phyloP scores from a whole-genome alignment of 139 green algal species.

The Protoeuglena noctilucae region DNA sequence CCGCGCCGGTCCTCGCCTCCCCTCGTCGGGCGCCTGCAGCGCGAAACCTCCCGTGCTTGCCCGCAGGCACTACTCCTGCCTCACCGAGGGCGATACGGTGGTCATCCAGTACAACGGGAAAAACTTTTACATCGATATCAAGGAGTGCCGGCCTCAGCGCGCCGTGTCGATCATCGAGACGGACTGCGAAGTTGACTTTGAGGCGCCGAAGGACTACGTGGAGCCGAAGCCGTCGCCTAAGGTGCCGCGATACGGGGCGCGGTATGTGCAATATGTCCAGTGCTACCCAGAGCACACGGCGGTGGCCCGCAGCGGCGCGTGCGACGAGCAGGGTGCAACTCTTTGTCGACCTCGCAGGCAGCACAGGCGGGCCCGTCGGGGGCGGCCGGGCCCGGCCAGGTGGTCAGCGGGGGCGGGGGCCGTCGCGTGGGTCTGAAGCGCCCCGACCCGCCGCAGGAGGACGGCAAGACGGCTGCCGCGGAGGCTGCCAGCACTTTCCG shows the following conservation, averaged over 20 bases:
- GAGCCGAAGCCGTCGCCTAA: conserved; percentile 37
- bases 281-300: conserved; percentile 8
- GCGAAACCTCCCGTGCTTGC: no score
- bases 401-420: no score
- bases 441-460: background rate
- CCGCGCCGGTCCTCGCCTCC: no score
- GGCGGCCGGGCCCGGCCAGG: no score
- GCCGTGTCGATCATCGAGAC: conserved; percentile 96
- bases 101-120: conserved; percentile 92
- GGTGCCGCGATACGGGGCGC: background rate
- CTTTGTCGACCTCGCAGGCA: no score
- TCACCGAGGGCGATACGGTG: conserved; percentile 69
- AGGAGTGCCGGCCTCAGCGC: conserved; percentile 55
- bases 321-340: no score
- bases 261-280: no score
- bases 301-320: no score
- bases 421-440: no score
- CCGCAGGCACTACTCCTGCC: conserved; percentile 61
- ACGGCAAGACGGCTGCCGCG: background rate
- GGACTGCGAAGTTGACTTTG: conserved; percentile 91
- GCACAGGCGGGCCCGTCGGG: background rate
- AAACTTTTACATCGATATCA: conserved; percentile 80
- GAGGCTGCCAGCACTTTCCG: background rate
- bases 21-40: no score
- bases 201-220: conserved; percentile 88